Base-by-base conservation (phyloP, 257 asterid genomes). In the Capsicum baccatum region DNA sequence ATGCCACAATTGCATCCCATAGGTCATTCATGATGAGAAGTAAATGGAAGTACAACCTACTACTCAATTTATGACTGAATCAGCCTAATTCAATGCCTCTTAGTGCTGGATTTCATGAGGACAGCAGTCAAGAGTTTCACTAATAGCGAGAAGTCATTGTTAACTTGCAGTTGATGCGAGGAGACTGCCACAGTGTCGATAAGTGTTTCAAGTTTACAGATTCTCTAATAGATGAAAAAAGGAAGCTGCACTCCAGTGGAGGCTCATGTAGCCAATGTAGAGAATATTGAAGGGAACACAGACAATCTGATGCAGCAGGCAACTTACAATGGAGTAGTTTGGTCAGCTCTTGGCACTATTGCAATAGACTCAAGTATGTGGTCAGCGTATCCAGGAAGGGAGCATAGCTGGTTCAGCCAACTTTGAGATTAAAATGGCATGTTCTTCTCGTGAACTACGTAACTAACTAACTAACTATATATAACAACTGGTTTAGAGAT, bases 311-410 rank as follows among this genome's bases (percentile, higher is more conserved):
- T 26, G 33, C 33, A 26, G 33, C 33, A 26, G 33, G 33, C 33
- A 26, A 26, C 33, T 26, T 26, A 26, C 33, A 26, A 26, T 26
- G 33, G 33, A 26, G 33, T 26, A 26, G 33, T 26, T 26, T n/a
- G 12, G 80, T 19, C 42, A 73, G 39, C 59, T n/a, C 80, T 73
- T 48, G 80, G 59, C 42, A 73, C 80, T 73, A 73, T n/a, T 19
- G 57, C 39, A 73, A 21, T 13, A 19, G 58, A n/a, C 39, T 73
- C 59, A 48, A 73, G 59, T n/a, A 71, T 13, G 37, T 47, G 80
- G 42, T 47, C 80, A 0, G 59, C 80, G 59, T 48, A 73, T 73
- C 59, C 16, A 73, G 58, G 59, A 48, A 73, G 59, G 80, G 42
- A 73, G 12, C 42, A 50, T 50, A 50, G 62, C 62, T 50, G 81